Evolutionary conservation across 495 filamentous ascomycete species (phyloP).

Genomic region (Podospora didyma): DNA sequence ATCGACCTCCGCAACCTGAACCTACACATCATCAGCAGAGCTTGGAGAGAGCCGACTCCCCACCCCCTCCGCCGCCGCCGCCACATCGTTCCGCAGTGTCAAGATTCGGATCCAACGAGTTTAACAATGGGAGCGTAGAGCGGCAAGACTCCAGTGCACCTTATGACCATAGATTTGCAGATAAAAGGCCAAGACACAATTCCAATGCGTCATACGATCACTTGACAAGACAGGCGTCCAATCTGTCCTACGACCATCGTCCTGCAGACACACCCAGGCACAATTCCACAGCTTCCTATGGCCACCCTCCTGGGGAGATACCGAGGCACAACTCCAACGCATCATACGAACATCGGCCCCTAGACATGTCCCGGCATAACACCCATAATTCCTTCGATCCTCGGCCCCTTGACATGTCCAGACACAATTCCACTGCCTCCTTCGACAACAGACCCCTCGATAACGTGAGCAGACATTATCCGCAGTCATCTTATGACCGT

Average conservation of each 20-base stretch:
- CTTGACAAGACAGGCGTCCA: not conserved
- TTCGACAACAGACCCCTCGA: too few species aligned
- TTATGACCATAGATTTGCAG: slow-evolving; percentile 24
- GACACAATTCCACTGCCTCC: too few species aligned
- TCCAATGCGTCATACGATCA: not conserved
- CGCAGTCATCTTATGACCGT: too few species aligned
- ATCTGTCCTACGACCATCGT: not conserved
- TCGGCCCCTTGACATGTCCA: too few species aligned
- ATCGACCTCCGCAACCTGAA: slow-evolving; percentile 29
- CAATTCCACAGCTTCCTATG: slow-evolving; percentile 29
- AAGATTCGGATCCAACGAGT: slow-evolving; percentile 15
- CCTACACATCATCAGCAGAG: slow-evolving; percentile 15
- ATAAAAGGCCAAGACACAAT: slow-evolving; percentile 8
- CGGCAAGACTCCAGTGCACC: slow-evolving; percentile 24
- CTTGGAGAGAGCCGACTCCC: slow-evolving; percentile 28
- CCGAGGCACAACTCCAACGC: slow-evolving; percentile 5
- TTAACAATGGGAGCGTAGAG: not conserved
- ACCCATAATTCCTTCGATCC: too few species aligned
- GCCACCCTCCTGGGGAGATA: slow-evolving; percentile 25
- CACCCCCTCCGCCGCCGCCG: slow-evolving; percentile 52
- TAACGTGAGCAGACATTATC: too few species aligned
- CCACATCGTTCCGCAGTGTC: slow-evolving; percentile 43
- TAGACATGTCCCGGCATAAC: too few species aligned
- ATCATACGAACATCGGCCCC: not conserved
- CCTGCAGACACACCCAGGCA: slow-evolving; percentile 8